Percentiles rank a stretch among this genome's conserved stretches.
These are phyloP conservation scores for Hyaloscypha hepaticicola DNA, from an alignment of 495 filamentous ascomycete species.

Conservation along the genomic window DNA sequence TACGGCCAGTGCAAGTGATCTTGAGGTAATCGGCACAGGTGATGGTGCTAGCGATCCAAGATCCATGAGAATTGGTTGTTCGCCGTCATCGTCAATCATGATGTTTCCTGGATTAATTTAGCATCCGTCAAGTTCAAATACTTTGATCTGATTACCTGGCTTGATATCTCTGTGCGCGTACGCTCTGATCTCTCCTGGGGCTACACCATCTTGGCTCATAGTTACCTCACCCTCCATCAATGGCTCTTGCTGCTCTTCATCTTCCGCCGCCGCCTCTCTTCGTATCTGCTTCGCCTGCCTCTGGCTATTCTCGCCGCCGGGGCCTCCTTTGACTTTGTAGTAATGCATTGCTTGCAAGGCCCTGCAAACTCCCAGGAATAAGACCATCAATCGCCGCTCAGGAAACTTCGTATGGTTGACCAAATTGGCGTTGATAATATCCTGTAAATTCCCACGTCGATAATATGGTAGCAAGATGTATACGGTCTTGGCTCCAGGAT, in stretches of 20 bases:
- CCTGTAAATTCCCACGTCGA: constrained; percentile 89
- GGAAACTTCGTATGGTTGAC: constrained; percentile 96
- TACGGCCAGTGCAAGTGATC: constrained; percentile 83
- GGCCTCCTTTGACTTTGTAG: constrained; percentile 65
- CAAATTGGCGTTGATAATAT: constrained; percentile 96
- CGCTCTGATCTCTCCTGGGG: constrained; percentile 68
- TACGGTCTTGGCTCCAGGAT: constrained; percentile 81
- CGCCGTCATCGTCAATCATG: constrained; percentile 89
- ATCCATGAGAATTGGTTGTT: constrained; percentile 95
- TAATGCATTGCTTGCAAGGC: constrained; percentile 89
- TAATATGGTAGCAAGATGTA: constrained; percentile 97
- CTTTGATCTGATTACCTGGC: constrained; percentile 59
- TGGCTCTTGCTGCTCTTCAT: constrained; percentile 69
- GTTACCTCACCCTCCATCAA: constrained; percentile 84
- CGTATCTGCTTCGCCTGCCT: constrained; percentile 57
- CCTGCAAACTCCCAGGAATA: constrained; percentile 89
- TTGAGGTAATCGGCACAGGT: constrained; percentile 88
- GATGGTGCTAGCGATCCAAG: constrained; percentile 87
- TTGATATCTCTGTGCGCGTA: constrained; percentile 98
- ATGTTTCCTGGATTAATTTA: constrained; percentile 67
- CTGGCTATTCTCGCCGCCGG: constrained; percentile 50
- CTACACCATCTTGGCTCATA: constrained; percentile 65
- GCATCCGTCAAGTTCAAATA: background rate
- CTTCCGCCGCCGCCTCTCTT: constrained; percentile 57
- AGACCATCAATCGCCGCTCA: constrained; percentile 77